phyloP scores from a whole-genome alignment of 192 early-diverging fungal species.

The Coemansia sp. region DNA sequence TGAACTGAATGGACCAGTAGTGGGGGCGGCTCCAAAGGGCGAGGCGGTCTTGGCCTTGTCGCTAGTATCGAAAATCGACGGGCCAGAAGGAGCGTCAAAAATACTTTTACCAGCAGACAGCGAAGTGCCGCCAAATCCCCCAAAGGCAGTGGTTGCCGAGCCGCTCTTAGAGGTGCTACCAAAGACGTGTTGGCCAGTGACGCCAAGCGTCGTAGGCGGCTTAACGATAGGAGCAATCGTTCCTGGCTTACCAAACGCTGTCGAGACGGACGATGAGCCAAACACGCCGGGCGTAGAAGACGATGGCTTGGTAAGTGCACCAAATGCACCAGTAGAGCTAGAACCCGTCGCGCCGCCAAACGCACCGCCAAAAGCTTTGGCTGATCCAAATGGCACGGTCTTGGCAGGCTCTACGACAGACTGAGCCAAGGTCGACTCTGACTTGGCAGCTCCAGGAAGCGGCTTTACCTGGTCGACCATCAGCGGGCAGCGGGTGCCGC shows the following conservation, averaged over 20 bases:
- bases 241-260: conserved; percentile 33
- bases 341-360: conserved; percentile 6
- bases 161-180: conserved; percentile 33
- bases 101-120: conserved; percentile 21
- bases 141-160: conserved; percentile 23
- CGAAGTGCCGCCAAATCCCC: conserved; percentile 14
- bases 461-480: conserved; percentile 37
- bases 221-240: conserved; percentile 21
- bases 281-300: conserved; percentile 5
- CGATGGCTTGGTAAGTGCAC: neutral
- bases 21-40: conserved; percentile 8
- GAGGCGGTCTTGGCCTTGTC: conserved; percentile 10
- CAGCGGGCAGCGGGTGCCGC: conserved; percentile 39
- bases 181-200: conserved; percentile 31
- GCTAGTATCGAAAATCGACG: conserved; percentile 35
- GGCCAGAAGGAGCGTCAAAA: conserved; percentile 27
- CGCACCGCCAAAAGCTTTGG: conserved; percentile 5
- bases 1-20: neutral
- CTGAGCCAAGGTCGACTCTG: neutral
- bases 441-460: conserved; percentile 12
- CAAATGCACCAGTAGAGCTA: conserved; percentile 6
- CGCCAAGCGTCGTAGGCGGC: conserved; percentile 19
- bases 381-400: conserved; percentile 22
- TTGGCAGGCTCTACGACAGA: conserved; percentile 1
- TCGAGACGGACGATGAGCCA: conserved; percentile 1